A percentile compares a stretch with the other conserved stretches of the same genome.
These are phyloP conservation scores for Leptographium lundbergii DNA, from an alignment of 2,329 filamentous ascomycete species.

Conservation along the genomic window DNA sequence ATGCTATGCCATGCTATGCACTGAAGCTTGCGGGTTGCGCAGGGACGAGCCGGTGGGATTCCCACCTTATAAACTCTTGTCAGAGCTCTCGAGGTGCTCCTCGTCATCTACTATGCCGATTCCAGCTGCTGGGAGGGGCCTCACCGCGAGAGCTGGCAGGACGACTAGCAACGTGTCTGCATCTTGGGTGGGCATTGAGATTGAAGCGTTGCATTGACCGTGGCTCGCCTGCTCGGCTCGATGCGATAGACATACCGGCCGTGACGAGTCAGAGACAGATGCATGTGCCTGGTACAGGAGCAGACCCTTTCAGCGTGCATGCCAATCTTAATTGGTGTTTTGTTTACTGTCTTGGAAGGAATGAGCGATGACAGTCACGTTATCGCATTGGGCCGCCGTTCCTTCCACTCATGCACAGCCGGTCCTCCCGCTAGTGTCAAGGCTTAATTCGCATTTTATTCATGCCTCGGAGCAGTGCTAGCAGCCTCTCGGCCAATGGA, in stretches of 20 bases:
- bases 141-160: not conserved
- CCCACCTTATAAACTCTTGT: not conserved
- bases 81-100: not conserved
- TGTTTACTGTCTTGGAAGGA: not conserved
- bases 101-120: not conserved
- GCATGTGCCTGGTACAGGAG: not conserved
- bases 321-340: not conserved
- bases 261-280: not conserved
- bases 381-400: not conserved
- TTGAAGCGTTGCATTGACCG: not conserved
- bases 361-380: not conserved
- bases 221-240: not conserved
- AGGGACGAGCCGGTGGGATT: not conserved
- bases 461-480: not conserved
- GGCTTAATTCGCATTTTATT: not conserved
- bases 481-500: not conserved
- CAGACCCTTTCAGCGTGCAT: not conserved
- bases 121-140: not conserved
- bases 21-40: no score
- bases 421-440: not conserved
- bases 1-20: no score
- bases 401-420: constrained; percentile 1
- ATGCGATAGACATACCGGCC: not conserved
- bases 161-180: not conserved
- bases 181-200: not conserved